Evolutionary conservation across 257 asterid species (phyloP).

Genomic region (Petunia axillaris): DNA sequence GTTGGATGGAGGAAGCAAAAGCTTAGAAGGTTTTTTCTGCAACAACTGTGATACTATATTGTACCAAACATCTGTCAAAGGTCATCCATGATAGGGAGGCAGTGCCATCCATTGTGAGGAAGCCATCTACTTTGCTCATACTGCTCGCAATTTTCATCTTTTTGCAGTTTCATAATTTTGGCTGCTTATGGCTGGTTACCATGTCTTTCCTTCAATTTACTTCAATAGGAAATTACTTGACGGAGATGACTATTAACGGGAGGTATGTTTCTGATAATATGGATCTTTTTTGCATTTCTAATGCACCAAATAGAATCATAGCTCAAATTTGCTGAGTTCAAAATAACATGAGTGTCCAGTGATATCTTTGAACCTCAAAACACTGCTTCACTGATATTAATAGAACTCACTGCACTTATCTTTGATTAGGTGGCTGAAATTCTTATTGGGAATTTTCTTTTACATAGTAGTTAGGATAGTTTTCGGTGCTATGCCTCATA

Average conservation of each 20-base stretch:
- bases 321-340: slow-evolving; percentile 3
- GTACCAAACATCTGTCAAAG: background rate
- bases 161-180: background rate
- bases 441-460: background rate
- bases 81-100: background rate
- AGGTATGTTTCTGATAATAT: slow-evolving; percentile 20
- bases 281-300: background rate
- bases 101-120: background rate
- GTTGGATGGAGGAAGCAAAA: slow-evolving; percentile 56
- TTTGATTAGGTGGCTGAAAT: slow-evolving; percentile 4
- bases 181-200: background rate
- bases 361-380: slow-evolving; percentile 5
- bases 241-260: background rate
- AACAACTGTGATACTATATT: background rate
- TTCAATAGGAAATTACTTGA: background rate
- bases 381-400: background rate
- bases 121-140: too few species aligned
- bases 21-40: background rate
- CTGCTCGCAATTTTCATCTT: background rate
- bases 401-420: background rate
- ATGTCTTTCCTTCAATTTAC: background rate
- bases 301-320: background rate
- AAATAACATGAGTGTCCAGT: background rate
- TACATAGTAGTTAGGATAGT: too few species aligned
- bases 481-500: background rate